These are phyloP conservation scores for Suhomyces kilbournensis DNA, from an alignment of 805 yeast species.

Conservation along the genomic window DNA sequence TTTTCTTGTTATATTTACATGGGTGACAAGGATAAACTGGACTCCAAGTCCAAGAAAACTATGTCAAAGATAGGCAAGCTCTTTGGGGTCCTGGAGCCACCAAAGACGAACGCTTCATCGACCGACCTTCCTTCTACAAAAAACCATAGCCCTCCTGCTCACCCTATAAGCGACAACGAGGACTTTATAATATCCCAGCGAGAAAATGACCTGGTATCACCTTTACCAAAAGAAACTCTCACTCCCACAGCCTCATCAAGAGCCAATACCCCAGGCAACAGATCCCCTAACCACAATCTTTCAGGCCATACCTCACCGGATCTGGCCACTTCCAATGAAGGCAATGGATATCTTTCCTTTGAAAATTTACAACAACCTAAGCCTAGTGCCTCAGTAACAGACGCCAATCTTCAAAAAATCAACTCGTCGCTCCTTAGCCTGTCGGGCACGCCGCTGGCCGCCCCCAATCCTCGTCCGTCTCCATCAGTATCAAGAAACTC, in stretches of 20 bases:
- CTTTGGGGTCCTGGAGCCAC: slow-evolving; percentile 19
- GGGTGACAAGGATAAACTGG: slow-evolving; percentile 7
- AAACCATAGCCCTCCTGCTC: not conserved
- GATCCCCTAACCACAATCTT: slow-evolving; percentile 1
- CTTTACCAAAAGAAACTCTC: slow-evolving; percentile 6
- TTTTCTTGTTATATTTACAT: not conserved
- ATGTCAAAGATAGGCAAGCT: slow-evolving; percentile 23
- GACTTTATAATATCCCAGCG: slow-evolving; percentile 4
- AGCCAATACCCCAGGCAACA: slow-evolving; percentile 7
- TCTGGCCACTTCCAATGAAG: slow-evolving; percentile 8
- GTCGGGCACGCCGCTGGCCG: not conserved
- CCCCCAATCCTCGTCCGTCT: slow-evolving; percentile 3
- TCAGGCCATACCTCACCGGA: slow-evolving; percentile 6
- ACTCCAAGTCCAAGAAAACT: slow-evolving; percentile 20
- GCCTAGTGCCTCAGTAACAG: slow-evolving; percentile 3
- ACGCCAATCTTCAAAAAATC: slow-evolving; percentile 10
- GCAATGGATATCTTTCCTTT: slow-evolving; percentile 3
- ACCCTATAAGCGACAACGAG: not conserved
- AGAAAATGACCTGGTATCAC: slow-evolving; percentile 11
- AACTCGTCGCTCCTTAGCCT: slow-evolving; percentile 7
- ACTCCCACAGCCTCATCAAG: slow-evolving; percentile 3
- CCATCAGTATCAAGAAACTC: slow-evolving; percentile 10
- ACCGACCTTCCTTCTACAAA: slow-evolving; percentile 2
- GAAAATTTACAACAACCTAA: slow-evolving; percentile 7
- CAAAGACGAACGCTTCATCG: not conserved